phyloP scores from a whole-genome alignment of 2,329 filamentous ascomycete species.

The Purpureocillium takamizusanense region DNA sequence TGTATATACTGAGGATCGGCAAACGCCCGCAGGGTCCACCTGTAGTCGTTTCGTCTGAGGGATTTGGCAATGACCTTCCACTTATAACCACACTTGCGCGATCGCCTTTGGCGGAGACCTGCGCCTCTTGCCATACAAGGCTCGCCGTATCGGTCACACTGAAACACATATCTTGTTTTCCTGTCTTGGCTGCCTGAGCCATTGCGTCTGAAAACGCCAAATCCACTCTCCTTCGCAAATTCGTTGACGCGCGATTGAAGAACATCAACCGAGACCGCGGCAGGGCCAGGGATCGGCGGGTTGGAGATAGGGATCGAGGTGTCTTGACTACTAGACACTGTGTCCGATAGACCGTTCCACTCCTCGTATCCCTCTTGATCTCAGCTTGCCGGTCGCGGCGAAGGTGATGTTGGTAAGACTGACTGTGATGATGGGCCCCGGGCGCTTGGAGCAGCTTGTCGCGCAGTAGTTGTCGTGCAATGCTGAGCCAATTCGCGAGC shows the following conservation, averaged over 20 bases:
- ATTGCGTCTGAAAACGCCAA: conserved; percentile 3
- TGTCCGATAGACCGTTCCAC: not conserved
- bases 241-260: not conserved
- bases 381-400: not conserved
- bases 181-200: not conserved
- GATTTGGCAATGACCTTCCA: conserved; percentile 8
- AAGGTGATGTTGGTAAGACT: not conserved
- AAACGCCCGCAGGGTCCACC: not conserved
- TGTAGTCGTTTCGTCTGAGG: not conserved
- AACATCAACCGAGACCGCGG: not conserved
- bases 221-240: conserved; percentile 5
- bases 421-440: not conserved
- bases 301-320: not conserved
- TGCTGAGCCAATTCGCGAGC: no score
- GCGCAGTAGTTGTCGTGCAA: no score
- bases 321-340: not conserved
- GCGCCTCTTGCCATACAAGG: not conserved
- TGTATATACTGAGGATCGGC: not conserved
- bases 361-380: not conserved
- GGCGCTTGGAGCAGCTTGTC: no score
- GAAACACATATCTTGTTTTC: conserved; percentile 4
- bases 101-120: conserved; percentile 3
- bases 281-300: conserved; percentile 1
- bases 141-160: conserved; percentile 7
- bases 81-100: conserved; percentile 7